phyloP scores from a whole-genome alignment of 2,329 filamentous ascomycete species.

The Truncatella angustata region DNA sequence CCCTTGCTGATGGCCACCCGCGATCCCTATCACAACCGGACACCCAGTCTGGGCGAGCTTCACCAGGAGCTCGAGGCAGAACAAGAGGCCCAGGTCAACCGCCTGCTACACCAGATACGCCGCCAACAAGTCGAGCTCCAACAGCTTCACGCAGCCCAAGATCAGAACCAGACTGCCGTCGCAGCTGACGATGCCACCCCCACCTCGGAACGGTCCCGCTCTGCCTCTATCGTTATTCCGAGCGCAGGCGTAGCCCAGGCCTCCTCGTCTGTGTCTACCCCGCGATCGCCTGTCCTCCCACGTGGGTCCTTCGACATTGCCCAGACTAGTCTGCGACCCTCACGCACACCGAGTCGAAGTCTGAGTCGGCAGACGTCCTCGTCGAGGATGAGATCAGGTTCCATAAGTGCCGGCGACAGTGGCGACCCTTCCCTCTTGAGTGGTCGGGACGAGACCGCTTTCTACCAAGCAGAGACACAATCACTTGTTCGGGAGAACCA shows the following conservation, averaged over 20 bases:
- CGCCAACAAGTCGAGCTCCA: slow-evolving; percentile 71
- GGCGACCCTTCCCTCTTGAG: slow-evolving; percentile 59
- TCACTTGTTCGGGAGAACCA: slow-evolving; percentile 77
- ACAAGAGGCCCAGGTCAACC: slow-evolving; percentile 78
- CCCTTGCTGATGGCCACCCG: slow-evolving; percentile 39
- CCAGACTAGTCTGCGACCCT: slow-evolving; percentile 54
- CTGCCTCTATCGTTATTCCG: slow-evolving; percentile 31
- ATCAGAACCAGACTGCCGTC: slow-evolving; percentile 36
- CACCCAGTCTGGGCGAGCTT: slow-evolving; percentile 72
- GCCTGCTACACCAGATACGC: slow-evolving; percentile 74
- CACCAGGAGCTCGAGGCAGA: slow-evolving; percentile 79
- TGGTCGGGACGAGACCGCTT: slow-evolving; percentile 71
- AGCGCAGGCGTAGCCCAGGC: slow-evolving; percentile 33
- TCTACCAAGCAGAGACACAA: slow-evolving; percentile 81
- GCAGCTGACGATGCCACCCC: slow-evolving; percentile 51
- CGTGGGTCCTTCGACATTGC: slow-evolving; percentile 60
- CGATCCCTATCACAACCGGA: slow-evolving; percentile 62
- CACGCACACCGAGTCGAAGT: slow-evolving; percentile 59
- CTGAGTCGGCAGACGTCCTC: slow-evolving; percentile 55
- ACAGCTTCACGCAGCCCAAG: slow-evolving; percentile 50
- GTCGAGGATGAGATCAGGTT: slow-evolving; percentile 55
- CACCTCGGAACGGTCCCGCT: slow-evolving; percentile 44
- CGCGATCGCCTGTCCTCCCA: slow-evolving; percentile 49
- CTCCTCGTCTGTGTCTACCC: slow-evolving; percentile 41
- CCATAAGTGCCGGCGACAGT: slow-evolving; percentile 55